Conservation (phyloP, 257 asterid species). For the Nemophila menziesii region DNA sequence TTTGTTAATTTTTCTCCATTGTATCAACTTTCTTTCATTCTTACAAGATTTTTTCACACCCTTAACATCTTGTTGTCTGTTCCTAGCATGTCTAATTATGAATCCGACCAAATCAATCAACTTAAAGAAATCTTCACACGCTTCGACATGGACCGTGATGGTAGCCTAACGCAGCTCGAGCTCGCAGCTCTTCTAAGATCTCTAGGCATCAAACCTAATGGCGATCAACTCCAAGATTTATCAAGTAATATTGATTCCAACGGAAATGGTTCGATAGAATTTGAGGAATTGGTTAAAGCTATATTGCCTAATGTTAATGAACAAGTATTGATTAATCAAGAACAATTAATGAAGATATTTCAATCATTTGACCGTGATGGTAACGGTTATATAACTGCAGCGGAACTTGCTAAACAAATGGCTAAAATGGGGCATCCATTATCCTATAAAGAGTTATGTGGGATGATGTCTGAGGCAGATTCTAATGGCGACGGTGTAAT, state of each 20-base stretch:
- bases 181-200: constrained; percentile 43
- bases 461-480: constrained; percentile 43
- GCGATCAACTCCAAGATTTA: constrained; percentile 32
- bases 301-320: constrained; percentile 40
- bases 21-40: too few relatives aligned
- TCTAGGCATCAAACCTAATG: constrained; percentile 33
- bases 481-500: constrained; percentile 55
- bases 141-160: constrained; percentile 41
- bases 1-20: too few relatives aligned
- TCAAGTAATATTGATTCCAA: constrained; percentile 34
- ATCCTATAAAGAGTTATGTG: constrained; percentile 29
- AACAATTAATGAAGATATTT: constrained; percentile 39
- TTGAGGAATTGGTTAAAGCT: constrained; percentile 35
- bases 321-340: constrained; percentile 36
- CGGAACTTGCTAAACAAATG: constrained; percentile 45
- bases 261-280: constrained; percentile 45
- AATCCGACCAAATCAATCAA: constrained; percentile 30
- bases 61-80: too few relatives aligned
- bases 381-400: constrained; percentile 39
- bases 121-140: constrained; percentile 33
- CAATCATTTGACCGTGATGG: constrained; percentile 46
- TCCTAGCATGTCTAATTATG: constrained; percentile 21
- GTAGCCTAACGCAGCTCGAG: constrained; percentile 42
- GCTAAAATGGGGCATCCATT: constrained; percentile 47
- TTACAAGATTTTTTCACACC: too few relatives aligned